Evolutionary conservation across 208 protist genomes (phyloP).

Genomic region (Crithidia sp.): DNA sequence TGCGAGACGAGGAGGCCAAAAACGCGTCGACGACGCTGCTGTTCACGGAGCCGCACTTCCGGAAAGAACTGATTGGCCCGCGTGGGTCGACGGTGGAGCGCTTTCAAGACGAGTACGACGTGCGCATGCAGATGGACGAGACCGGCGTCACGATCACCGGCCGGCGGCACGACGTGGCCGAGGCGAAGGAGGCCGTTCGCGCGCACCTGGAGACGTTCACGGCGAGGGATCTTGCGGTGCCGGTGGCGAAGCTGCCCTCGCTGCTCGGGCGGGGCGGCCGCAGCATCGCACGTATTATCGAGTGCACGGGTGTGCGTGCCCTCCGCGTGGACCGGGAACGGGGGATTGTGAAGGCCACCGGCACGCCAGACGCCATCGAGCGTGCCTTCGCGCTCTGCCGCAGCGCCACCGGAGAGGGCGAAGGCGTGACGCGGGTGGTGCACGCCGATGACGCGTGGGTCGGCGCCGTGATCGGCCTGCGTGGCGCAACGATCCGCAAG

Average conservation of each 20-base stretch:
- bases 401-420: slow-evolving; percentile 31
- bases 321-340: slow-evolving; percentile 39
- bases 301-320: slow-evolving; percentile 37
- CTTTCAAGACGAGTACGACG: slow-evolving; percentile 56
- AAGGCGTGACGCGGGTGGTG: slow-evolving; percentile 24
- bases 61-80: slow-evolving; percentile 41
- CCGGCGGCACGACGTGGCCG: slow-evolving; percentile 9
- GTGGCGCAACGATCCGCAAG: slow-evolving; percentile 37
- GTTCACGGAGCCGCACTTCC: slow-evolving; percentile 27
- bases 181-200: slow-evolving; percentile 26
- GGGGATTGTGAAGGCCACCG: slow-evolving; percentile 31
- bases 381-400: slow-evolving; percentile 39
- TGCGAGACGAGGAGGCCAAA: slow-evolving; percentile 28
- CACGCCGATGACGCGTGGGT: slow-evolving; percentile 40
- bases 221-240: slow-evolving; percentile 30
- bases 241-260: slow-evolving; percentile 12
- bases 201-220: slow-evolving; percentile 35
- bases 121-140: slow-evolving; percentile 34
- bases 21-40: slow-evolving; percentile 22
- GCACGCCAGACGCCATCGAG: slow-evolving; percentile 30
- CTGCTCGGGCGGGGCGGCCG: slow-evolving; percentile 55
- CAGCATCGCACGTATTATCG: slow-evolving; percentile 42
- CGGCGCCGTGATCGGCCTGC: slow-evolving; percentile 35
- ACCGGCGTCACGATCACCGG: slow-evolving; percentile 31
- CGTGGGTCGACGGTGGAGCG: slow-evolving; percentile 40